Evolutionary conservation across 202 grass and related monocot species (phyloP).

Genomic region (Setaria viridis): DNA sequence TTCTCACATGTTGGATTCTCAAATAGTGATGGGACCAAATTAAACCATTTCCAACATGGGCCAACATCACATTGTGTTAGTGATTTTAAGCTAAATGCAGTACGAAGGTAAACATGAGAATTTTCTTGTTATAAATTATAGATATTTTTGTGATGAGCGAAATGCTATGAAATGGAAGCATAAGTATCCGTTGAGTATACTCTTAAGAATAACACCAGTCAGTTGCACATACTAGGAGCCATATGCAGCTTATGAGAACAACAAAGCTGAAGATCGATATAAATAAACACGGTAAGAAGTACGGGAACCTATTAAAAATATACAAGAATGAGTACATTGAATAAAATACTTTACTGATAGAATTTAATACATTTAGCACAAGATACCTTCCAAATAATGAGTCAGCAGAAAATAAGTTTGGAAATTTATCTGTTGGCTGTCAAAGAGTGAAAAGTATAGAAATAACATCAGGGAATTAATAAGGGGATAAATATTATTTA

Average conservation of each 20-base stretch:
- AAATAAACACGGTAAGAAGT: conserved; percentile 1
- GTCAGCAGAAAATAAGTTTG: conserved; percentile 47
- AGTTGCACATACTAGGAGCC: neutral
- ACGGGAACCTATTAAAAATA: neutral
- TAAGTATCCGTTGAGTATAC: too few relatives aligned
- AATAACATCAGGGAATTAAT: neutral
- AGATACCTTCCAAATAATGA: conserved; percentile 64
- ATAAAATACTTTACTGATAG: neutral
- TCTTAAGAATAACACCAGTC: too few relatives aligned
- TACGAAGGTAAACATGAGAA: too few relatives aligned
- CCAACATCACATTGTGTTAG: too few relatives aligned
- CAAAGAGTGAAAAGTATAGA: neutral
- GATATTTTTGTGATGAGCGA: too few relatives aligned
- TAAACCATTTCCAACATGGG: too few relatives aligned
- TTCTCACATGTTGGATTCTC: too few relatives aligned
- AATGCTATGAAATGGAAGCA: too few relatives aligned
- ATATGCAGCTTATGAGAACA: neutral
- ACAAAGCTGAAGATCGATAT: neutral
- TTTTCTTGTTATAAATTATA: too few relatives aligned
- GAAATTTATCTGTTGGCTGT: conserved; percentile 62
- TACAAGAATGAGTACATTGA: neutral
- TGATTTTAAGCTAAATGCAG: too few relatives aligned
- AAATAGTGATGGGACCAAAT: too few relatives aligned
- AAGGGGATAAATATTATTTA: too few relatives aligned
- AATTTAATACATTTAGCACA: neutral